These are phyloP conservation scores for Balakata baccata DNA, from an alignment of 345 rosid species.

Conservation along the genomic window DNA sequence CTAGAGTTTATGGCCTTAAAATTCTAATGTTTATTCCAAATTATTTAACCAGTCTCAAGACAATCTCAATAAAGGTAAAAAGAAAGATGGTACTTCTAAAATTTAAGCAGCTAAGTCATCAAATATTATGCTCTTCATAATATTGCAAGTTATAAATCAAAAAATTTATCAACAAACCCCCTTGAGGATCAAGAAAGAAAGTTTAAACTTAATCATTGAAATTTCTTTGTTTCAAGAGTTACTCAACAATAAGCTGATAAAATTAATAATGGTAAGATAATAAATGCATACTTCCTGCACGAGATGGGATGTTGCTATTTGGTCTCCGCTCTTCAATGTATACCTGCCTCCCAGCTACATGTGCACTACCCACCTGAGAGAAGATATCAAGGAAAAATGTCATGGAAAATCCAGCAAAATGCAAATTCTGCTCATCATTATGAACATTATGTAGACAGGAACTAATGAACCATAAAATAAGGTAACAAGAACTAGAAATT, in stretches of 20 bases:
- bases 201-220: neutral
- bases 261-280: too few relatives aligned
- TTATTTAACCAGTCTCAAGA: neutral
- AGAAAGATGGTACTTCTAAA: neutral
- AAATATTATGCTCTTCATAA: neutral
- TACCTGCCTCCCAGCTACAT: conserved; percentile 57
- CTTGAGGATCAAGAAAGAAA: neutral
- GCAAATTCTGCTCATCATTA: too few relatives aligned
- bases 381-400: neutral
- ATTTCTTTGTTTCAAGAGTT: neutral
- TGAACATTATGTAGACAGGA: neutral
- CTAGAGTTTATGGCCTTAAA: neutral
- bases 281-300: conserved; percentile 52
- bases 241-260: neutral
- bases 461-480: neutral
- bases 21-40: neutral
- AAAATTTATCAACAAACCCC: neutral
- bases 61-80: neutral
- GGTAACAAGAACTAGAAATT: neutral
- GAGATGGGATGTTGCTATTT: conserved; percentile 53
- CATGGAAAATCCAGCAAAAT: neutral
- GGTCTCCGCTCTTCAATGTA: conserved; percentile 71
- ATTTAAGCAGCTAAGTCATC: neutral
- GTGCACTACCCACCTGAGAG: conserved; percentile 45
- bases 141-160: neutral